These are phyloP conservation scores for Populus simonii DNA, from an alignment of 345 rosid genomes.

Conservation along the genomic window DNA sequence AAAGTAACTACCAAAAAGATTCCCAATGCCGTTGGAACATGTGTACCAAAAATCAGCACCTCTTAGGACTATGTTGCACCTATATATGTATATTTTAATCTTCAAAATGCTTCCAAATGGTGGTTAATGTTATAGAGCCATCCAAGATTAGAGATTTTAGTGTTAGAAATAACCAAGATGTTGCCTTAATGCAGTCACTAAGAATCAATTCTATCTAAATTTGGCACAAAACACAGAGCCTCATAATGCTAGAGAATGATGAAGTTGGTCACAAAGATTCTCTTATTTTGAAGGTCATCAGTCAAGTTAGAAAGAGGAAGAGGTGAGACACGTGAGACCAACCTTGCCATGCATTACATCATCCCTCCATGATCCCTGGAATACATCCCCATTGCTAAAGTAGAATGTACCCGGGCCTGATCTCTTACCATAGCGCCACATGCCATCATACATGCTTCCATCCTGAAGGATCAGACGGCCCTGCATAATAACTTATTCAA, in stretches of 20 bases:
- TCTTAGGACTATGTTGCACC: not conserved
- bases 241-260: not conserved
- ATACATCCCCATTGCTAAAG: constrained; percentile 91
- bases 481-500: constrained; percentile 35
- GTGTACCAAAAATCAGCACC: not conserved
- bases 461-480: constrained; percentile 73
- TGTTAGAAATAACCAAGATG: not conserved
- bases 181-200: not conserved
- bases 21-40: not conserved
- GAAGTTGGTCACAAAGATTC: not conserved
- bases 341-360: constrained; percentile 98
- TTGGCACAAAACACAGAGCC: not conserved
- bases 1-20: not conserved
- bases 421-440: constrained; percentile 92
- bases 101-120: not conserved
- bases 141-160: not conserved
- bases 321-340: constrained; percentile 4
- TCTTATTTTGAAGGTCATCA: not conserved
- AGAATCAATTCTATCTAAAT: not conserved
- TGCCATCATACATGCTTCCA: constrained; percentile 90
- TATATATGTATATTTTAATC: not conserved
- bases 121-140: not conserved
- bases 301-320: not conserved
- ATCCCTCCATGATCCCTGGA: constrained; percentile 98
- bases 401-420: constrained; percentile 86